Conservation (phyloP, 257 asterid species). For the Cruciata laevipes region DNA sequence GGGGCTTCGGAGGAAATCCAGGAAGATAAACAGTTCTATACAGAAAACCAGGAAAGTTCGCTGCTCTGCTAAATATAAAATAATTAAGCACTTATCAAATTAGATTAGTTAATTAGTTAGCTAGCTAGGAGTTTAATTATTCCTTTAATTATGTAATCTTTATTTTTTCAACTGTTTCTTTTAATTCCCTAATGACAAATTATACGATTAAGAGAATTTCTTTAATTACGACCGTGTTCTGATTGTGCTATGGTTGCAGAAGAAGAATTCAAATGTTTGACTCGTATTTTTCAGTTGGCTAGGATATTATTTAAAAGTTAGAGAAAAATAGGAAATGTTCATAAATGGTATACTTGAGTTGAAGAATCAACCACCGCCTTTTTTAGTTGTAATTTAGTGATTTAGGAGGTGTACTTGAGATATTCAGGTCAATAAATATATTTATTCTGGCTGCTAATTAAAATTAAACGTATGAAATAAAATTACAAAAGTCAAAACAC, state of each 20-base stretch:
- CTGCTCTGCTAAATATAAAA: conserved; percentile 13
- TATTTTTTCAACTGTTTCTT: neutral
- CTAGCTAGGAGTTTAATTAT: neutral
- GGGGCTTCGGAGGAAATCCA: conserved; percentile 21
- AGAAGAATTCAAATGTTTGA: conserved; percentile 6
- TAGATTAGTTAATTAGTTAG: neutral
- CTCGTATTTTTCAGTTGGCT: neutral
- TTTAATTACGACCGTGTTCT: neutral
- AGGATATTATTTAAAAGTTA: neutral
- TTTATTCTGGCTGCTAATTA: neutral
- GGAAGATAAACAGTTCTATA: conserved; percentile 7
- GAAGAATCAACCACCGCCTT: conserved; percentile 14
- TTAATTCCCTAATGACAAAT: neutral
- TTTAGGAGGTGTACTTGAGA: neutral
- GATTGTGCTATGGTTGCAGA: neutral
- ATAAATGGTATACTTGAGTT: neutral
- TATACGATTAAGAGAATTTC: neutral
- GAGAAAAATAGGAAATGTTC: neutral
- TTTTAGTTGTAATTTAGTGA: neutral
- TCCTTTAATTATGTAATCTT: neutral
- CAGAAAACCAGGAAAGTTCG: conserved; percentile 21
- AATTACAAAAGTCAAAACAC: conserved; percentile 12
- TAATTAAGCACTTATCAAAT: neutral
- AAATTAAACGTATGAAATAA: neutral
- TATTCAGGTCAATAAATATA: neutral